phyloP scores from a whole-genome alignment of 1,284 basidiomycete species.

The Neolentinus lepideus region DNA sequence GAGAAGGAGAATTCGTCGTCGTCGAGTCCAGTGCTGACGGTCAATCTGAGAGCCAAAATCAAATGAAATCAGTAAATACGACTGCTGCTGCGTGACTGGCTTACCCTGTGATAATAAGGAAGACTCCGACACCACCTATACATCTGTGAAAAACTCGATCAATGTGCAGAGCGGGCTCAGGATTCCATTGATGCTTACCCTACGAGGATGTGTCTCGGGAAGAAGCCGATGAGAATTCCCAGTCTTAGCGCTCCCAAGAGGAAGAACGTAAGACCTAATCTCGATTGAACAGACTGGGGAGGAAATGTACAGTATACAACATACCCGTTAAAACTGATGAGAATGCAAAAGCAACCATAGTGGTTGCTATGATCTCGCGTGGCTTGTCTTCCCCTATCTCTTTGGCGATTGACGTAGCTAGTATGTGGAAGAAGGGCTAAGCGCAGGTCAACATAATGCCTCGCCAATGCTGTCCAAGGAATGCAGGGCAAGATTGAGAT shows the following conservation, averaged over 20 bases:
- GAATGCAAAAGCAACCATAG: constrained; percentile 84
- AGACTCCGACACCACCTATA: constrained; percentile 94
- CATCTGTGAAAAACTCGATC: constrained; percentile 40
- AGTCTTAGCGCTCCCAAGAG: constrained; percentile 79
- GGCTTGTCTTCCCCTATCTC: constrained; percentile 71
- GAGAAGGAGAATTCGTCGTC: constrained; percentile 78
- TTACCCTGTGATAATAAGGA: constrained; percentile 84
- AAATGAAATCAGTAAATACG: too few relatives aligned
- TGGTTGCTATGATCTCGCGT: constrained; percentile 80
- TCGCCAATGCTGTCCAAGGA: neutral
- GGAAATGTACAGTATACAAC: constrained; percentile 10
- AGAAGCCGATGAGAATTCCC: constrained; percentile 89
- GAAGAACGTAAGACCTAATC: constrained; percentile 74
- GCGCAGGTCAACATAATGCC: neutral
- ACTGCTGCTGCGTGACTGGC: too few relatives aligned
- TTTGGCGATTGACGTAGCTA: constrained; percentile 72
- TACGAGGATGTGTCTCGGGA: constrained; percentile 93
- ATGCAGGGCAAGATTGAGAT: neutral
- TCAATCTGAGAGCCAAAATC: constrained; percentile 64
- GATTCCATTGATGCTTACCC: constrained; percentile 41
- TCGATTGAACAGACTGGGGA: neutral
- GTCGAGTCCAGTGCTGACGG: constrained; percentile 77
- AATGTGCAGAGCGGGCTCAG: neutral
- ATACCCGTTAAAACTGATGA: constrained; percentile 87
- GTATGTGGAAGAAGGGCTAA: constrained; percentile 92